Percentiles rank a stretch among this genome's conserved stretches.
phyloP scores from a whole-genome alignment of 1,139 yeast species.

The Entelexis sorbosivorans region DNA sequence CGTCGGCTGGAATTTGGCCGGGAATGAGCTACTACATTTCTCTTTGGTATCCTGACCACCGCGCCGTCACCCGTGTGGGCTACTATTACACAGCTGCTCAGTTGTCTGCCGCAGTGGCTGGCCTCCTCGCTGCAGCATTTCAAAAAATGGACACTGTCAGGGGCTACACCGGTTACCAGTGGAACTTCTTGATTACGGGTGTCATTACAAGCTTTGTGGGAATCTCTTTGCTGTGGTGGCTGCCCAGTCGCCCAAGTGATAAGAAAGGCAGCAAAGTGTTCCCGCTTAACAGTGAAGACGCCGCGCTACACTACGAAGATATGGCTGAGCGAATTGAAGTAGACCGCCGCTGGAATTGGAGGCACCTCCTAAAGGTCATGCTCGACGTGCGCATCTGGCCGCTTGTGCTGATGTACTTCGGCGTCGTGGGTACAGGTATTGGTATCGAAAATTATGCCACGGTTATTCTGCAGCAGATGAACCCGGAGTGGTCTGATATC shows the following conservation, averaged over 20 bases:
- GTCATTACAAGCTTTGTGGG: not conserved
- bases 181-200: not conserved
- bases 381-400: not conserved
- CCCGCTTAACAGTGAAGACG: not conserved
- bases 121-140: not conserved
- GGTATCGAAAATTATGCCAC: not conserved
- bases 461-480: not conserved
- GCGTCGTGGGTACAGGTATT: not conserved
- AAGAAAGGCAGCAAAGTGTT: not conserved
- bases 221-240: not conserved
- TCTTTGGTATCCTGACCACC: not conserved
- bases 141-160: not conserved
- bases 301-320: not conserved
- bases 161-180: not conserved
- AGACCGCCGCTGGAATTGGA: not conserved
- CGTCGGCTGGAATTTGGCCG: not conserved
- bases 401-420: not conserved
- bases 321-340: not conserved
- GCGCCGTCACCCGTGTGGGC: not conserved
- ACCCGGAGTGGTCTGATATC: constrained; percentile 35
- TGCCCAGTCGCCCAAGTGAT: not conserved
- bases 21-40: not conserved
- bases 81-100: not conserved
- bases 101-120: not conserved
- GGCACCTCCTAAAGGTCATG: not conserved